Evolutionary conservation across 805 yeast species (phyloP).

Genomic region (Monosporozyma yasuniensis): DNA sequence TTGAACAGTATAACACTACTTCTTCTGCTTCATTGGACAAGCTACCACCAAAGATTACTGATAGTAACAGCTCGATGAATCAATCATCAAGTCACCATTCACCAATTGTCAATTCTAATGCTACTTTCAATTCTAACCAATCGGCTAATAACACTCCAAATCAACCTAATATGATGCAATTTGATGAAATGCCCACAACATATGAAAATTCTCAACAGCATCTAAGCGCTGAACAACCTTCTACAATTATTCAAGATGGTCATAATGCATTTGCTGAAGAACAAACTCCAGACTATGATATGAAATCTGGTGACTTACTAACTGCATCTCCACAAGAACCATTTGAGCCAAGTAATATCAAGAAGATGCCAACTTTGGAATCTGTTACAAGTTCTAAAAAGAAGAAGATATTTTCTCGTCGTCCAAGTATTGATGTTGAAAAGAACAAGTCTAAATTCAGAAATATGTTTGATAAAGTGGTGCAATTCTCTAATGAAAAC

Average conservation of each 20-base stretch:
- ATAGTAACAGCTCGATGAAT: not conserved
- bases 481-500: slow-evolving; percentile 28
- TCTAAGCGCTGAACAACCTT: not conserved
- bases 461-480: slow-evolving; percentile 23
- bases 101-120: not conserved
- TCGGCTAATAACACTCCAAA: not conserved
- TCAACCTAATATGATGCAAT: not conserved
- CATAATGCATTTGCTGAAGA: not conserved
- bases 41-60: not conserved
- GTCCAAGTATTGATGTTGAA: not conserved
- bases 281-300: not conserved
- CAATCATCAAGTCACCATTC: not conserved
- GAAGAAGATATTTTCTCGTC: not conserved
- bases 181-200: not conserved
- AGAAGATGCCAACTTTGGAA: slow-evolving; percentile 1
- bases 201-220: not conserved
- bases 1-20: not conserved
- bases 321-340: slow-evolving; percentile 4
- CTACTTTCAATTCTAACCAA: not conserved
- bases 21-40: not conserved
- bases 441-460: slow-evolving; percentile 17
- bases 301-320: not conserved
- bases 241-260: not conserved
- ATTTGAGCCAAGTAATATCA: slow-evolving; percentile 1
- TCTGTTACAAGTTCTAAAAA: not conserved